Evolutionary conservation across 2,329 filamentous ascomycete genomes (phyloP).

Genomic region (Sclerotinia subarctica): DNA sequence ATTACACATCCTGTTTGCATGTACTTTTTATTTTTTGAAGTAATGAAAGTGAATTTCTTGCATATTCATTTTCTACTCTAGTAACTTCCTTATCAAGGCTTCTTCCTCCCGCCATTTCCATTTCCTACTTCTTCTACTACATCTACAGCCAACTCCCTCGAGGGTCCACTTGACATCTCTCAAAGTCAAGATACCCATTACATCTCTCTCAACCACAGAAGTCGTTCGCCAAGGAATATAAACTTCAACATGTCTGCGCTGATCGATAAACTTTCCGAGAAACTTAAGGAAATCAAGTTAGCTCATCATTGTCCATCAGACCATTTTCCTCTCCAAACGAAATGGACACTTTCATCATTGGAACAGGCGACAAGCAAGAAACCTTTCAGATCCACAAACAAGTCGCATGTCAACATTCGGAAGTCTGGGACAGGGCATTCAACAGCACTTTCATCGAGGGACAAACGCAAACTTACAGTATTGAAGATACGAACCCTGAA

Average conservation of each 20-base stretch:
- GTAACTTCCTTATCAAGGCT: no score
- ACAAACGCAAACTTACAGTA: neutral
- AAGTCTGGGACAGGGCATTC: slow-evolving; percentile 13
- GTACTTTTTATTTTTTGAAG: neutral
- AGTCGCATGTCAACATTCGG: slow-evolving; percentile 1
- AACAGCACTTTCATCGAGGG: neutral
- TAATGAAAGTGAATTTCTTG: neutral
- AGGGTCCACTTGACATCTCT: neutral
- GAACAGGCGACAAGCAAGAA: neutral
- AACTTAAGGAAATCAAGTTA: neutral
- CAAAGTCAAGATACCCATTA: no score
- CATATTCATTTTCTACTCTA: neutral
- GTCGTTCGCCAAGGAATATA: neutral
- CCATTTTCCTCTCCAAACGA: slow-evolving; percentile 1
- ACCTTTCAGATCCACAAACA: slow-evolving; percentile 5
- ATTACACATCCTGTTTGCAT: neutral
- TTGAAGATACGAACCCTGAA: neutral
- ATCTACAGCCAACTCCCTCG: neutral
- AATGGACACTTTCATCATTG: slow-evolving; percentile 7
- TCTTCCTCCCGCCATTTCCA: neutral
- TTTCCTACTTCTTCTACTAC: no score
- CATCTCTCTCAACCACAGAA: neutral
- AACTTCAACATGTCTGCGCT: neutral
- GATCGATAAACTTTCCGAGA: neutral
- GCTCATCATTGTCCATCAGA: no score